phyloP scores from a whole-genome alignment of 2,329 filamentous ascomycete species.

The Aureobasidium namibiae region DNA sequence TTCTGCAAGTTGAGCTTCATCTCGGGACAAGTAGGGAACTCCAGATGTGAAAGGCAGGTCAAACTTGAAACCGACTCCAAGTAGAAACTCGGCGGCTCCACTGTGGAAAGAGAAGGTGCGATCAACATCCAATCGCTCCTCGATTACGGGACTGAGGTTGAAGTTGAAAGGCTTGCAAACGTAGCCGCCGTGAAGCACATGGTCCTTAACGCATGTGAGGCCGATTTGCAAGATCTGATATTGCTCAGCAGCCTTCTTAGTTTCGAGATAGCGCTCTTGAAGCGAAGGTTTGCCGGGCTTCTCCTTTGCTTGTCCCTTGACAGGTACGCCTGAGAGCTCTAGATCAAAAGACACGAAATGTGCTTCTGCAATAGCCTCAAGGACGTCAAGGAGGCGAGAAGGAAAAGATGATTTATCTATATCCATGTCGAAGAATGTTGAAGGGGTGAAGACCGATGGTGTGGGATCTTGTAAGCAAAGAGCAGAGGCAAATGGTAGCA shows the following conservation, averaged over 20 bases:
- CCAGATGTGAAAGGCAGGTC: constrained; percentile 48
- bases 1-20: constrained; percentile 46
- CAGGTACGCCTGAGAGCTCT: constrained; percentile 57
- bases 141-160: constrained; percentile 49
- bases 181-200: constrained; percentile 47
- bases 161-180: constrained; percentile 57
- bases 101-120: constrained; percentile 53
- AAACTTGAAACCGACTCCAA: constrained; percentile 51
- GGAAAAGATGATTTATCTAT: constrained; percentile 44
- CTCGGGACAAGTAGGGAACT: constrained; percentile 54
- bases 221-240: constrained; percentile 60
- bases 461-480: not conserved
- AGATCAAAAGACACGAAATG: constrained; percentile 58
- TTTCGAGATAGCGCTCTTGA: constrained; percentile 53
- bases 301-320: constrained; percentile 26
- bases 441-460: not conserved
- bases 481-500: constrained; percentile 1
- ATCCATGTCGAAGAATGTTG: constrained; percentile 42
- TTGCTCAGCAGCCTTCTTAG: constrained; percentile 51
- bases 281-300: constrained; percentile 41
- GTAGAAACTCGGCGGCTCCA: constrained; percentile 53
- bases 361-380: constrained; percentile 50
- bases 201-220: constrained; percentile 56
- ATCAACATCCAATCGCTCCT: constrained; percentile 47
- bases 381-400: constrained; percentile 44